Evolutionary conservation across 179 eudicot genomes (phyloP).

Genomic region (Vitellaria paradoxa): DNA sequence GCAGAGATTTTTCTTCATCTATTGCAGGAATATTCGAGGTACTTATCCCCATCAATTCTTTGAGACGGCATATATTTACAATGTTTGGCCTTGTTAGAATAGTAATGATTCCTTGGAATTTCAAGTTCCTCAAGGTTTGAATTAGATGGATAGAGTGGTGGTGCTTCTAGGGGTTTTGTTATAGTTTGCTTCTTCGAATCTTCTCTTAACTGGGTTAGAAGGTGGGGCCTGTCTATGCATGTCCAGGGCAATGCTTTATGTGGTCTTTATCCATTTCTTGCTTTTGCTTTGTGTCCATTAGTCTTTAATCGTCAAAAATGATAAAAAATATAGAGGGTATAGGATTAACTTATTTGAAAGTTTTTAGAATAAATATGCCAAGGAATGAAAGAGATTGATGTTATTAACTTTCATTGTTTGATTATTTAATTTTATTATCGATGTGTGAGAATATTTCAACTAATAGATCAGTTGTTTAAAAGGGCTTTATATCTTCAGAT

Average conservation of each 20-base stretch:
- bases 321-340: too few species aligned
- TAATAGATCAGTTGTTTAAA: neutral
- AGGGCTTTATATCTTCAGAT: neutral
- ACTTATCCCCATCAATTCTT: neutral
- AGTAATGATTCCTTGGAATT: neutral
- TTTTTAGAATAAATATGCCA: too few species aligned
- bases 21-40: conserved; percentile 74
- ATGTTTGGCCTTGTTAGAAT: neutral
- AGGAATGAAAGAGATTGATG: too few species aligned
- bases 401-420: too few species aligned
- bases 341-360: too few species aligned
- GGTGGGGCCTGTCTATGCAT: too few species aligned
- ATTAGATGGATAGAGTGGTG: neutral
- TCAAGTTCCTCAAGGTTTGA: neutral
- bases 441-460: neutral
- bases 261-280: too few species aligned
- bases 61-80: neutral
- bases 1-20: conserved; percentile 84
- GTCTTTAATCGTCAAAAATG: too few species aligned
- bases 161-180: neutral
- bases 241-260: too few species aligned
- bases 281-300: too few species aligned
- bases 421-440: neutral
- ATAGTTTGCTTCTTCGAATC: too few species aligned
- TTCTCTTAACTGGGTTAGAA: too few species aligned